These are phyloP conservation scores for Lactifluus hygrophoroides DNA, from an alignment of 768 basidiomycete genomes.

Conservation along the genomic window DNA sequence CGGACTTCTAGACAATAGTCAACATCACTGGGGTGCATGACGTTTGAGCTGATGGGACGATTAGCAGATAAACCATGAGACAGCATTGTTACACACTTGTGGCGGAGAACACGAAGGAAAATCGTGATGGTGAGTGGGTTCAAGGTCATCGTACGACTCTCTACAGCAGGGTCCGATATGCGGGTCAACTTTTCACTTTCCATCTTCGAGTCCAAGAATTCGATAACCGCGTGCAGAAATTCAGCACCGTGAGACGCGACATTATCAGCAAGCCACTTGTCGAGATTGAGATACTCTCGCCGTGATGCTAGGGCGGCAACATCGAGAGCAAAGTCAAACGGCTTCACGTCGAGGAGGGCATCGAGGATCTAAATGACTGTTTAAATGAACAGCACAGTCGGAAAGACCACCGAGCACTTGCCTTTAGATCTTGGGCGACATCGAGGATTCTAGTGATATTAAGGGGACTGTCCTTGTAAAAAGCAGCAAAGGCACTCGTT, in stretches of 20 bases:
- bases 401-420: conserved; percentile 27
- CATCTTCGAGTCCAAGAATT: conserved; percentile 90
- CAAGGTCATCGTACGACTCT: conserved; percentile 79
- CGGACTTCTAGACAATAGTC: conserved; percentile 87
- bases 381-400: not conserved
- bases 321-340: conserved; percentile 86
- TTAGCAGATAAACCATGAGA: not conserved
- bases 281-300: conserved; percentile 88
- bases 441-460: conserved; percentile 94
- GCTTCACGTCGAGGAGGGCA: conserved; percentile 81
- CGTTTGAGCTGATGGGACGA: conserved; percentile 44
- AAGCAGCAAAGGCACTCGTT: conserved; percentile 81
- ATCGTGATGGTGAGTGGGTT: conserved; percentile 85
- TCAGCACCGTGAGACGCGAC: conserved; percentile 74
- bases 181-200: conserved; percentile 74
- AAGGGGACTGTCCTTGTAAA: conserved; percentile 84
- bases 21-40: conserved; percentile 71
- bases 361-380: conserved; percentile 65
- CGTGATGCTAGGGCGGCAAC: conserved; percentile 90
- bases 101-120: conserved; percentile 82
- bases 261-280: conserved; percentile 93
- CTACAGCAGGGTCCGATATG: conserved; percentile 67
- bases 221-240: conserved; percentile 80
- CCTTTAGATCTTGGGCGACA: conserved; percentile 92
- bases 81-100: conserved; percentile 45